Percentiles rank a stretch among this genome's conserved stretches.
Conservation (phyloP, 179 eudicot genomes). For the Drosera spatulata region DNA sequence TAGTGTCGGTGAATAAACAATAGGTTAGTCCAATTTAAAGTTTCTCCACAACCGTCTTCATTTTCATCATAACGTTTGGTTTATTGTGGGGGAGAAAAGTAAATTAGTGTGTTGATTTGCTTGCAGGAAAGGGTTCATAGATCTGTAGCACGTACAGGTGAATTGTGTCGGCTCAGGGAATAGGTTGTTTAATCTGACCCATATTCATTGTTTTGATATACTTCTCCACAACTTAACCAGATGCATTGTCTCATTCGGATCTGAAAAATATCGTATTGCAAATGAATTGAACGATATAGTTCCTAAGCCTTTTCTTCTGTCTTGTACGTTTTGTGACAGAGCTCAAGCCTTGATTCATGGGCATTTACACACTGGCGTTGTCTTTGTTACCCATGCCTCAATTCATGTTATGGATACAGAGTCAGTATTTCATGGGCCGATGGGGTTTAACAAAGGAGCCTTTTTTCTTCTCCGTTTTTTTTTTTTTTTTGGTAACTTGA, state of each 20-base stretch:
- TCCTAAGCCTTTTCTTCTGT: background rate
- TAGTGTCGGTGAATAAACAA: no score
- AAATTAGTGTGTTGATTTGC: no score
- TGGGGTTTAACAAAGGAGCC: slow-evolving; percentile 95
- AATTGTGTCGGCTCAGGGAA: slow-evolving; percentile 77
- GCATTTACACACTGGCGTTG: slow-evolving; percentile 89
- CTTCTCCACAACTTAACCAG: slow-evolving; percentile 81
- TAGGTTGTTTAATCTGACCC: slow-evolving; percentile 91
- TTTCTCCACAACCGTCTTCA: no score
- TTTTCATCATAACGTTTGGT: no score
- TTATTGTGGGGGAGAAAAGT: no score
- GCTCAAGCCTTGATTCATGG: slow-evolving; percentile 92
- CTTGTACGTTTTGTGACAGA: slow-evolving; percentile 82
- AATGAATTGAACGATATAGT: background rate
- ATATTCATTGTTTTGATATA: slow-evolving; percentile 56
- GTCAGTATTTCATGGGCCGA: slow-evolving; percentile 86
- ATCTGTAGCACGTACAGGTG: no score
- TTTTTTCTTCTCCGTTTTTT: no score
- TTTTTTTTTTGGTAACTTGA: no score
- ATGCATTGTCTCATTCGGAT: slow-evolving; percentile 76
- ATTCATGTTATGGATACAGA: slow-evolving; percentile 97
- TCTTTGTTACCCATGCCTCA: slow-evolving; percentile 77
- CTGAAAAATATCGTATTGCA: slow-evolving; percentile 34
- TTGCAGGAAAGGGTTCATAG: no score
- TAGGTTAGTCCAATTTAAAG: no score